Conservation (phyloP, 257 asterid species). For the Anisodus acutangulus region DNA sequence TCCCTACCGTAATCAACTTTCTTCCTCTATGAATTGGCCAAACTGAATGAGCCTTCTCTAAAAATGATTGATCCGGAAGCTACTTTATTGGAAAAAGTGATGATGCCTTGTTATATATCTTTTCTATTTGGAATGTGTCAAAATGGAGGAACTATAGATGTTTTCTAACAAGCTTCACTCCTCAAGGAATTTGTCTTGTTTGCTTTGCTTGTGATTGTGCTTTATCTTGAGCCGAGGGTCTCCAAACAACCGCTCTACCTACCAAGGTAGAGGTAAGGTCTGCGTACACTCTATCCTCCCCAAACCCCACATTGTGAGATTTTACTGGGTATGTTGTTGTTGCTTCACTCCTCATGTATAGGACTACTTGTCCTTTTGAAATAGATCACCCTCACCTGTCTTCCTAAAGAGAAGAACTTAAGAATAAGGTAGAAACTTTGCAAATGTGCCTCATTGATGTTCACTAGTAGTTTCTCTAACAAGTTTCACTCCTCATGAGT, state of each 20-base stretch:
- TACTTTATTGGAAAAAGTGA: not conserved
- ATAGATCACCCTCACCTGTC: not conserved
- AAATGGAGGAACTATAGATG: not conserved
- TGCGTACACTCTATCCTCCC: too few relatives aligned
- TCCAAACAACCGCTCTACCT: too few relatives aligned
- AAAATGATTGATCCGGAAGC: not conserved
- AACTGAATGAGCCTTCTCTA: constrained; percentile 7
- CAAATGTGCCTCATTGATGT: not conserved
- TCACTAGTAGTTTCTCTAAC: not conserved
- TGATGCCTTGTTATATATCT: not conserved
- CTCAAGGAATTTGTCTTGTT: too few relatives aligned
- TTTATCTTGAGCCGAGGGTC: too few relatives aligned
- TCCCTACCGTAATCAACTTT: not conserved
- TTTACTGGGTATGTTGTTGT: too few relatives aligned
- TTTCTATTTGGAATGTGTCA: not conserved
- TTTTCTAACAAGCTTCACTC: not conserved
- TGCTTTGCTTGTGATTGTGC: too few relatives aligned
- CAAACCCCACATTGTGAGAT: too few relatives aligned
- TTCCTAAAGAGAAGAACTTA: not conserved
- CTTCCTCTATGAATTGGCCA: constrained; percentile 16
- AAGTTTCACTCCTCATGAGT: constrained; percentile 4
- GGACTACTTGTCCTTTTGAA: not conserved
- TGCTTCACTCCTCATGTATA: not conserved
- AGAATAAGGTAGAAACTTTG: not conserved
- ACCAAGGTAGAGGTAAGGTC: too few relatives aligned